Evolutionary conservation across 805 yeast species (phyloP), one percentile per base, ranked within the genome.

Genomic region (Yarrowia yakushimensis): DNA sequence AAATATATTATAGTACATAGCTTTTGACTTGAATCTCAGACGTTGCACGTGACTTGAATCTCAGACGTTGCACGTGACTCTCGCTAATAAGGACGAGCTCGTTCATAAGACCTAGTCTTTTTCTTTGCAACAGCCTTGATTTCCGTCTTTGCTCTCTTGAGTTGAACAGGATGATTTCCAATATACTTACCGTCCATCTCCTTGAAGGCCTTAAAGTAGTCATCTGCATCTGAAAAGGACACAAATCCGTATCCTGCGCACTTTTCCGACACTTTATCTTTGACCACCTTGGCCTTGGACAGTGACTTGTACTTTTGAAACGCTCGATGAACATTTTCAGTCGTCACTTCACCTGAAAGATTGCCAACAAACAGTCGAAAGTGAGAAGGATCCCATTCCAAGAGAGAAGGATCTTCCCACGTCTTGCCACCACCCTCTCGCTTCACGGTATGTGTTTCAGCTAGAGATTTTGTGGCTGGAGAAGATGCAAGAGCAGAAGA

Each of bases 361-460:
- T 88, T 87, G 0, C 94, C 96, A 8, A 88, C 88, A 73, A 88
- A 88, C 20, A 88, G 74, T 30, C 90, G 74, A 73, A 85, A 88
- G 66, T 87, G 90, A 17, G 77, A 74, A 0, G 91, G 89, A 68
- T 87, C 81, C 90, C 90, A 87, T 43, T 82, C 87, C 5, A 77
- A 72, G 20, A 81, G 70, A 2, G 81, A 66, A 5, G 73, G 64
- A 64, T 82, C 85, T 36, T 77, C 75, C 85, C 85, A 81, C 17
- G 69, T 72, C 64, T 76, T 71, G 8, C 82, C 82, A 1, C 84
- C 84, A 3, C 74, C 82, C 3, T 70, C 63, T 46, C 85, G 70
- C 46, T 75, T 74, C 9, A 79, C 82, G 0, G 81, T 78, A n/a
- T 43, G 62, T 17, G 42, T 59, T 13, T 30, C 42, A 11, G 55